Evolutionary conservation across 441 rosid genomes (phyloP).

Genomic region (Iberis amara): DNA sequence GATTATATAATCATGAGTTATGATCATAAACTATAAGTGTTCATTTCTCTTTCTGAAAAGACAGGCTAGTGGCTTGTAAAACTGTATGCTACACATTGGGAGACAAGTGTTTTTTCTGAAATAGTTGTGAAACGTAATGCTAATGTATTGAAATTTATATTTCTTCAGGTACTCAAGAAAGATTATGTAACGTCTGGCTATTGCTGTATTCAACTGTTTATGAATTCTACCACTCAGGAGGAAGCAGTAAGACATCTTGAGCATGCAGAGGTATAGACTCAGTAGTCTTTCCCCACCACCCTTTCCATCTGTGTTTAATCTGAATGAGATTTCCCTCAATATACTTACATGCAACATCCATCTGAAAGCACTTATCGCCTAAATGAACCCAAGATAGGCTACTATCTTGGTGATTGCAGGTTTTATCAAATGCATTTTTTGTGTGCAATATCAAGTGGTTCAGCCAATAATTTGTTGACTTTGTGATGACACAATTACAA

Average conservation of each 20-base stretch:
- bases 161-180: slow-evolving; percentile 80
- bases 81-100: slow-evolving; percentile 13
- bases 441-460: background rate
- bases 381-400: slow-evolving; percentile 12
- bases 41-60: slow-evolving; percentile 4
- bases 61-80: slow-evolving; percentile 6
- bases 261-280: slow-evolving; percentile 65
- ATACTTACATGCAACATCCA: background rate
- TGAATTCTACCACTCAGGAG: slow-evolving; percentile 86
- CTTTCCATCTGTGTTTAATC: slow-evolving; percentile 18
- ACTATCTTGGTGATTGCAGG: slow-evolving; percentile 9
- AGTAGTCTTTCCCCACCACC: slow-evolving; percentile 14
- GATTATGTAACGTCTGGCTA: slow-evolving; percentile 95
- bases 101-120: background rate
- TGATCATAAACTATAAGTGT: slow-evolving; percentile 1
- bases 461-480: background rate
- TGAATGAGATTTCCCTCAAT: background rate
- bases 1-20: background rate
- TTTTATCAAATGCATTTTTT: background rate
- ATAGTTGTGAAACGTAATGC: slow-evolving; percentile 11
- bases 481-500: background rate
- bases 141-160: slow-evolving; percentile 6
- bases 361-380: slow-evolving; percentile 3
- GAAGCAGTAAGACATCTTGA: slow-evolving; percentile 89
- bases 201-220: slow-evolving; percentile 88